These are phyloP conservation scores for Chytriomyces hyalinus DNA, from an alignment of 192 early-diverging fungal species.

Conservation along the genomic window DNA sequence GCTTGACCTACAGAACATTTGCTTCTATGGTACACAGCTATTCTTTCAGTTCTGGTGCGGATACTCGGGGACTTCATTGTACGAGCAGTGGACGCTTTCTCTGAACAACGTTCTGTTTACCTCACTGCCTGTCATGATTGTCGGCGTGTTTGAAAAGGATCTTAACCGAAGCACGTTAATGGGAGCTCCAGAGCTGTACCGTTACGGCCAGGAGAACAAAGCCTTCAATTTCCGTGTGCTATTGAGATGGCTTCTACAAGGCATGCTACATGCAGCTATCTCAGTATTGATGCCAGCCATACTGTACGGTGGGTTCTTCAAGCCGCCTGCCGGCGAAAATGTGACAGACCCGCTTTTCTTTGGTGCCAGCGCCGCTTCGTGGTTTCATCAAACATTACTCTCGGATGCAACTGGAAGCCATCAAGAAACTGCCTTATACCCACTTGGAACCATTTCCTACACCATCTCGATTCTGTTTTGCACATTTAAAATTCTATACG, in stretches of 20 bases:
- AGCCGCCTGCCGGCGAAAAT: neutral
- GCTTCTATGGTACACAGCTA: slow-evolving; percentile 76
- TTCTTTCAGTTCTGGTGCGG: slow-evolving; percentile 79
- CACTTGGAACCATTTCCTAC: slow-evolving; percentile 36
- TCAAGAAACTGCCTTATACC: slow-evolving; percentile 33
- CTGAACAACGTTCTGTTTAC: slow-evolving; percentile 87
- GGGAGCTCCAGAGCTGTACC: slow-evolving; percentile 76
- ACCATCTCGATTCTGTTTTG: slow-evolving; percentile 35
- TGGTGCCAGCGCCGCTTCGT: slow-evolving; percentile 1
- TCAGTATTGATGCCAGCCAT: slow-evolving; percentile 32
- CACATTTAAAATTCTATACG: slow-evolving; percentile 37
- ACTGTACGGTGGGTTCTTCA: slow-evolving; percentile 22
- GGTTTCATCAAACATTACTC: slow-evolving; percentile 20
- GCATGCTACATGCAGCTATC: slow-evolving; percentile 55
- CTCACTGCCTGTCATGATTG: slow-evolving; percentile 76
- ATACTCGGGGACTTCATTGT: slow-evolving; percentile 72
- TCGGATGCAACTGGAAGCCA: slow-evolving; percentile 29
- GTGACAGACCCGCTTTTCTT: slow-evolving; percentile 3
- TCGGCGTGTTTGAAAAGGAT: slow-evolving; percentile 80
- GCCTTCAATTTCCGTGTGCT: slow-evolving; percentile 64
- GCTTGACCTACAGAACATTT: slow-evolving; percentile 54
- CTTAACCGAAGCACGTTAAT: slow-evolving; percentile 67
- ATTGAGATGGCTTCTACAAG: slow-evolving; percentile 60
- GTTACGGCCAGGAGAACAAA: slow-evolving; percentile 58
- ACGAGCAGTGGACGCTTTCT: slow-evolving; percentile 76